phyloP scores from a whole-genome alignment of 495 filamentous ascomycete genomes.

The Mycothermus thermophilus region DNA sequence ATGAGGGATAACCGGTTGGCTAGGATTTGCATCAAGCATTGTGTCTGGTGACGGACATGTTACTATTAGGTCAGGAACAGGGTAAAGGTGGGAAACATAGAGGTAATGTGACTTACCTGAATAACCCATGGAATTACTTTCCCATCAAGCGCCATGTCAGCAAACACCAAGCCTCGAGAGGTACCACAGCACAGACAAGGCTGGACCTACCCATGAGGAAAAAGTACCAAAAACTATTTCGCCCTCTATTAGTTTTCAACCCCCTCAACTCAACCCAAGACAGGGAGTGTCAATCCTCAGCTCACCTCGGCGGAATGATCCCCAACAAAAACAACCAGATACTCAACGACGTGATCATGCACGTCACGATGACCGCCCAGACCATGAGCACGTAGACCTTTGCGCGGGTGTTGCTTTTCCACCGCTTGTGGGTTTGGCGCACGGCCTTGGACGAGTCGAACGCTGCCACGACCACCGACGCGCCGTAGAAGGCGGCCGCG shows the following conservation, averaged over 20 bases:
- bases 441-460: conserved; percentile 13
- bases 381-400: conserved; percentile 21
- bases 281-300: no score
- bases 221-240: not conserved
- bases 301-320: conserved; percentile 13
- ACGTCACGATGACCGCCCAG: conserved; percentile 13
- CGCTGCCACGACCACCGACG: conserved; percentile 12
- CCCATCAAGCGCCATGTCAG: not conserved
- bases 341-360: conserved; percentile 7
- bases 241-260: not conserved
- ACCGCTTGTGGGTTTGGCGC: conserved; percentile 14
- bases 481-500: conserved; percentile 18
- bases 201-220: not conserved
- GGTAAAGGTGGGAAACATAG: no score
- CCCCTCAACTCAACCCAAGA: not conserved
- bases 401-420: conserved; percentile 3
- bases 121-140: conserved; percentile 20
- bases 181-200: no score
- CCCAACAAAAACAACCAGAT: conserved; percentile 18
- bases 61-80: no score
- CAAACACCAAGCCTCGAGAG: not conserved
- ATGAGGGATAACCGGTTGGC: conserved; percentile 35
- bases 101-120: conserved; percentile 11
- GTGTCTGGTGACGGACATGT: conserved; percentile 23
- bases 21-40: conserved; percentile 35